Percentiles rank a stretch among this genome's conserved stretches.
Evolutionary conservation across 306 rosid genomes (phyloP).

Genomic region (Casuarina equisetifolia): DNA sequence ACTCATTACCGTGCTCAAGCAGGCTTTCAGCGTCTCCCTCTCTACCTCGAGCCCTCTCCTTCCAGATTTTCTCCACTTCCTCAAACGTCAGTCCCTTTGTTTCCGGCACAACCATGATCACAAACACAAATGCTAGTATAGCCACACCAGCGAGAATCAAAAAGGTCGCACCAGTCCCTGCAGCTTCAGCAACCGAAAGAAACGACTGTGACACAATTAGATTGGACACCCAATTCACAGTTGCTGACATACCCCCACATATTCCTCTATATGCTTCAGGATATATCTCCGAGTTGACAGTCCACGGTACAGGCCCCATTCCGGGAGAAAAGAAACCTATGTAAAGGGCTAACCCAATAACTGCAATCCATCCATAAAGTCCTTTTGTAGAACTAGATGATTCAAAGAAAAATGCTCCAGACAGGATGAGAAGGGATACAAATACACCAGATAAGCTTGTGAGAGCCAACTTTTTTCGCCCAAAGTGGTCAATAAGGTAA

Average conservation of each 20-base stretch:
- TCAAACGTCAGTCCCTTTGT: conserved; percentile 88
- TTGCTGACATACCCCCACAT: conserved; percentile 95
- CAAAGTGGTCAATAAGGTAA: conserved; percentile 75
- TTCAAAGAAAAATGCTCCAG: conserved; percentile 50
- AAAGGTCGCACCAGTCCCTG: conserved; percentile 77
- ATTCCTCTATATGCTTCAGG: conserved; percentile 79
- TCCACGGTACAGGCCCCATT: conserved; percentile 97
- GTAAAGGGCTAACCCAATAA: conserved; percentile 68
- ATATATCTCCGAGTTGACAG: conserved; percentile 86
- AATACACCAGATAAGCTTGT: conserved; percentile 75
- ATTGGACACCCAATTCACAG: conserved; percentile 87
- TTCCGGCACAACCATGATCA: conserved; percentile 63
- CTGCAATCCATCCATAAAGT: conserved; percentile 67
- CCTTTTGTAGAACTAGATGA: conserved; percentile 48
- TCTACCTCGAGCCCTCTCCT: conserved; percentile 71
- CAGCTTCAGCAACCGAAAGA: conserved; percentile 63
- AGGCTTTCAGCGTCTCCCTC: conserved; percentile 46
- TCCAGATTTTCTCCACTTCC: conserved; percentile 90
- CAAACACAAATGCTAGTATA: conserved; percentile 62
- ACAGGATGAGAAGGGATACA: conserved; percentile 57
- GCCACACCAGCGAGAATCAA: conserved; percentile 67
- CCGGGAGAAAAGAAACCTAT: conserved; percentile 82
- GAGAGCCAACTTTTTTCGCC: conserved; percentile 67
- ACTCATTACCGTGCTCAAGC: conserved; percentile 41
- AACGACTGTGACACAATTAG: conserved; percentile 74